These are phyloP conservation scores for Leccinellum luteum DNA, from an alignment of 768 basidiomycete species.

Conservation along the genomic window DNA sequence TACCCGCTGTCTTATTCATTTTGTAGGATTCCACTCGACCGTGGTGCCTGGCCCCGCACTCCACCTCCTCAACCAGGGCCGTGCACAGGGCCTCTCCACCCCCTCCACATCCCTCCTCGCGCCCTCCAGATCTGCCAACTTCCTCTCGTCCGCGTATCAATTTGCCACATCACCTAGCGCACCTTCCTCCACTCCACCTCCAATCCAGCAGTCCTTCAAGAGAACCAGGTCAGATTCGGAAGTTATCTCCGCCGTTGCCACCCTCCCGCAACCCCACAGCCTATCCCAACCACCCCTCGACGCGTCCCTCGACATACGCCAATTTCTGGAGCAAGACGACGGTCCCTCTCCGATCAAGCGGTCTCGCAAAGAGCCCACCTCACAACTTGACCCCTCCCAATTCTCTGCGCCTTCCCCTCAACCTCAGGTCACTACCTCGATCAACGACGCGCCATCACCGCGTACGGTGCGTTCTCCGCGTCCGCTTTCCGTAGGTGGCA, in stretches of 20 bases:
- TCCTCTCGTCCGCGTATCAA: slow-evolving; percentile 53
- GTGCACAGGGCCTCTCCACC: slow-evolving; percentile 83
- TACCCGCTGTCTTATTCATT: slow-evolving; percentile 8
- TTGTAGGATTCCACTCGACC: slow-evolving; percentile 90
- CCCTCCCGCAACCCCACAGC: slow-evolving; percentile 10
- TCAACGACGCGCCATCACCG: slow-evolving; percentile 32
- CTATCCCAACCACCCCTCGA: slow-evolving; percentile 30
- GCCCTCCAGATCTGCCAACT: slow-evolving; percentile 43
- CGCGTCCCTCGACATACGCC: slow-evolving; percentile 43
- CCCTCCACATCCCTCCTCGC: slow-evolving; percentile 70
- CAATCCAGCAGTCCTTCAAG: slow-evolving; percentile 48
- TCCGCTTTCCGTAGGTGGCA: slow-evolving; percentile 45
- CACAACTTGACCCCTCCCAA: slow-evolving; percentile 33
- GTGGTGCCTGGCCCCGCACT: slow-evolving; percentile 90
- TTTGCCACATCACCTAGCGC: slow-evolving; percentile 47
- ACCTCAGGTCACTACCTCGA: slow-evolving; percentile 31
- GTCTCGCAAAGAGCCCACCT: slow-evolving; percentile 52
- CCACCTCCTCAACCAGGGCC: slow-evolving; percentile 79
- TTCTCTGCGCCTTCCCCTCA: slow-evolving; percentile 18
- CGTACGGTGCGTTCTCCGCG: slow-evolving; percentile 46
- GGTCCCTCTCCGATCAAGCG: slow-evolving; percentile 74
- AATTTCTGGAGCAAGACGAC: slow-evolving; percentile 50
- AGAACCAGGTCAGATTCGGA: slow-evolving; percentile 69
- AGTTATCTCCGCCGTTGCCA: slow-evolving; percentile 29
- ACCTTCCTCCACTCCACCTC: slow-evolving; percentile 54